Evolutionary conservation across 2,329 filamentous ascomycete genomes (phyloP).

Genomic region (Nothopassalora personata): DNA sequence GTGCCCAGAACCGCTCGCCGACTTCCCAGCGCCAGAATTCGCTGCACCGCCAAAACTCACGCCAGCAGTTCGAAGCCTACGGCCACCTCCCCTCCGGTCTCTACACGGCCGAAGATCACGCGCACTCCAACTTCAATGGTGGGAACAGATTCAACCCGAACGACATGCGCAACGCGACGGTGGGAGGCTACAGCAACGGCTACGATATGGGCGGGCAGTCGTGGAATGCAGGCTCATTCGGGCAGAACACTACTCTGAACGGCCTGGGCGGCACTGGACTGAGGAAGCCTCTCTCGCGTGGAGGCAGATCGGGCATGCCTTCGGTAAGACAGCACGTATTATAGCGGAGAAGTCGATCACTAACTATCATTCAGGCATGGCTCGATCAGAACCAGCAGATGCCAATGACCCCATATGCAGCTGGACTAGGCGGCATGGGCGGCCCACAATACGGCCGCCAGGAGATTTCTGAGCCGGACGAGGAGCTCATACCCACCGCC

Average conservation of each 20-base stretch:
- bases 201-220: slow-evolving; percentile 69
- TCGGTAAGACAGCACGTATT: slow-evolving; percentile 55
- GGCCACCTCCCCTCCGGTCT: slow-evolving; percentile 61
- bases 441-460: slow-evolving; percentile 37
- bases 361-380: slow-evolving; percentile 50
- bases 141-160: slow-evolving; percentile 46
- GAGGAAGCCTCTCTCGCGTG: slow-evolving; percentile 50
- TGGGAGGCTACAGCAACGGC: slow-evolving; percentile 56
- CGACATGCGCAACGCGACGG: slow-evolving; percentile 56
- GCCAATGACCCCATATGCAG: slow-evolving; percentile 43
- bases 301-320: slow-evolving; percentile 60
- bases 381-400: slow-evolving; percentile 50
- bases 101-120: slow-evolving; percentile 64
- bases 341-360: slow-evolving; percentile 4
- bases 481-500: slow-evolving; percentile 93
- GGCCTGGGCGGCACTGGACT: slow-evolving; percentile 24
- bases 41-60: slow-evolving; percentile 66
- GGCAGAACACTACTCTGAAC: slow-evolving; percentile 56
- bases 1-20: slow-evolving; percentile 61
- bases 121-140: slow-evolving; percentile 42
- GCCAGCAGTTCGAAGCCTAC: slow-evolving; percentile 67
- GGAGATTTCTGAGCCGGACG: slow-evolving; percentile 54
- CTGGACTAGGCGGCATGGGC: slow-evolving; percentile 35
- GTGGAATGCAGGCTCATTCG: slow-evolving; percentile 73
- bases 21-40: slow-evolving; percentile 62